Conservation (phyloP, 345 rosid species). For the Trapa bicornis region DNA sequence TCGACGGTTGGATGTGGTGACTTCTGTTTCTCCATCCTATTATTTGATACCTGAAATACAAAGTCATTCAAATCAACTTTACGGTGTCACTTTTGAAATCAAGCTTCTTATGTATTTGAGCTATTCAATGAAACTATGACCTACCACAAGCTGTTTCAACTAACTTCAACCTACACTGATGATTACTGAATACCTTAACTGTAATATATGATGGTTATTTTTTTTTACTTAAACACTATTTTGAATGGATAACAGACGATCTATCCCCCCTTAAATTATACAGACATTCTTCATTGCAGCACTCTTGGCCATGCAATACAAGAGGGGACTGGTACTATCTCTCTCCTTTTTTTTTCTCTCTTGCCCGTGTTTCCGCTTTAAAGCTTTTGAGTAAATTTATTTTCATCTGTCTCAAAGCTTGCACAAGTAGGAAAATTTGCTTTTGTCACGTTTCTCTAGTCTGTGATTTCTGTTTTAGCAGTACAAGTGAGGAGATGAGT, state of each 20-base stretch:
- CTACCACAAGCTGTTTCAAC: too few relatives aligned
- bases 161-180: background rate
- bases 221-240: background rate
- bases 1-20: too few relatives aligned
- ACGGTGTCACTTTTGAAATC: background rate
- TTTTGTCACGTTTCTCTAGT: too few relatives aligned
- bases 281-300: conserved; percentile 99
- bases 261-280: conserved; percentile 2
- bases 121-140: background rate
- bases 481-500: background rate
- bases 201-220: background rate
- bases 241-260: background rate
- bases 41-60: background rate
- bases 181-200: background rate
- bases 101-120: background rate
- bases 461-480: background rate
- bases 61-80: background rate
- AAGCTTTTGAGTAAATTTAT: background rate
- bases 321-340: conserved; percentile 72
- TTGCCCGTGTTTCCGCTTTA: background rate
- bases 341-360: conserved; percentile 5
- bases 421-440: too few relatives aligned
- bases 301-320: conserved; percentile 95
- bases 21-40: background rate
- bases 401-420: background rate